These are phyloP conservation scores for Peribolospora baueri DNA, from an alignment of 768 basidiomycete species.

Conservation along the genomic window DNA sequence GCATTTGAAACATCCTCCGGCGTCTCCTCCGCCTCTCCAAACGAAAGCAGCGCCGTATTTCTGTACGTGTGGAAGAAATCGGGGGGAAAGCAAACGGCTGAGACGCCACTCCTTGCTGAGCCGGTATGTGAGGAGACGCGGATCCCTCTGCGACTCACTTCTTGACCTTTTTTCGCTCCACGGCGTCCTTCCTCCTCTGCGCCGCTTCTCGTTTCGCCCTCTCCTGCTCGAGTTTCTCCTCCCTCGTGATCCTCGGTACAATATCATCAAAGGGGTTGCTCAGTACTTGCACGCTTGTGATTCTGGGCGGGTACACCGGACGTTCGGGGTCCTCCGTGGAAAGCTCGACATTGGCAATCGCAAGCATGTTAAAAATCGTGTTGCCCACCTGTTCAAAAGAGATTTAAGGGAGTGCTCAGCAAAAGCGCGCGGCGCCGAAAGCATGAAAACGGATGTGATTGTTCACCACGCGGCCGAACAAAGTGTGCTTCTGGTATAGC, in stretches of 20 bases:
- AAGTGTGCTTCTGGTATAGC: slow-evolving; percentile 75
- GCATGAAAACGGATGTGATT: background rate
- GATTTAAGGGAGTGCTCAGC: too few relatives aligned
- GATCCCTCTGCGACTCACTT: slow-evolving; percentile 33
- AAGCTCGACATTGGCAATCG: slow-evolving; percentile 17
- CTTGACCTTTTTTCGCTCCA: slow-evolving; percentile 50
- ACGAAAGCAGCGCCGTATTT: slow-evolving; percentile 71
- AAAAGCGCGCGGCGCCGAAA: background rate
- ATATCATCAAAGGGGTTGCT: slow-evolving; percentile 94
- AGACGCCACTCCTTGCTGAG: background rate
- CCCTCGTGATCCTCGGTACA: slow-evolving; percentile 83
- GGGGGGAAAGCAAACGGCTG: background rate
- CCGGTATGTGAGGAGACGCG: background rate
- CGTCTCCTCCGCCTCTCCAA: slow-evolving; percentile 42
- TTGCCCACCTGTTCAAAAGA: slow-evolving; percentile 37
- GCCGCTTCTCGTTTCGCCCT: slow-evolving; percentile 51
- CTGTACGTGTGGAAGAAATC: slow-evolving; percentile 22
- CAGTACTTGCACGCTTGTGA: slow-evolving; percentile 54
- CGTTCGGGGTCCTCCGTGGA: slow-evolving; percentile 51
- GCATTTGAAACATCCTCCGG: slow-evolving; percentile 13
- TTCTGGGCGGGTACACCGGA: slow-evolving; percentile 76
- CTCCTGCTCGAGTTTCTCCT: slow-evolving; percentile 46
- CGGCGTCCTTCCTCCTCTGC: slow-evolving; percentile 50
- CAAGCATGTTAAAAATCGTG: slow-evolving; percentile 56
- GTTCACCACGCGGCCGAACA: slow-evolving; percentile 48